Evolutionary conservation across 73 alveolate species (phyloP).

Genomic region (Paramecium primaurelia): DNA sequence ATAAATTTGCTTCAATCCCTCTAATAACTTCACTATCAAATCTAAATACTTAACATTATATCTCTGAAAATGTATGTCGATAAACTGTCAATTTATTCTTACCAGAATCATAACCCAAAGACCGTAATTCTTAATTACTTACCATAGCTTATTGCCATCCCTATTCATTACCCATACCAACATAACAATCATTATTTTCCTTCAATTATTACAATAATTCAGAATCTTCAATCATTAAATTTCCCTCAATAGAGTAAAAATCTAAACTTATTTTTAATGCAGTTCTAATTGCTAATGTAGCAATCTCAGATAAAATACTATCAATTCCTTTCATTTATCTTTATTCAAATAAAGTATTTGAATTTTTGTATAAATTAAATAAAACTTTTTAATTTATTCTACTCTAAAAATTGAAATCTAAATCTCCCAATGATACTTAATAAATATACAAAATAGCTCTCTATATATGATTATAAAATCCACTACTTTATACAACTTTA

Average conservation of each 20-base stretch:
- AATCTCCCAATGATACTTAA: background rate
- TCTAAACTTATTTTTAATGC: constrained; percentile 18
- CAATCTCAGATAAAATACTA: background rate
- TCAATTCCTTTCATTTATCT: background rate
- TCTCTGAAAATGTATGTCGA: background rate
- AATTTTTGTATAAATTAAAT: background rate
- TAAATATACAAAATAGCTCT: background rate
- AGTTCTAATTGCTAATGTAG: background rate
- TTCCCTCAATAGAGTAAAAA: background rate
- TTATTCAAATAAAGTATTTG: background rate
- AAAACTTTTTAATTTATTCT: background rate
- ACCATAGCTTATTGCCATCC: constrained; percentile 48
- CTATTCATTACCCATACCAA: constrained; percentile 53
- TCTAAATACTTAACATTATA: constrained; percentile 24
- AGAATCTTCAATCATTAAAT: background rate
- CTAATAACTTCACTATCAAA: constrained; percentile 53
- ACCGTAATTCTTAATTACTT: constrained; percentile 18
- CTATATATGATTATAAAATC: background rate
- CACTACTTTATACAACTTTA: background rate
- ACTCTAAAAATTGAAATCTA: background rate
- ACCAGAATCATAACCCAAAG: constrained; percentile 4
- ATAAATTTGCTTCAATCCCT: constrained; percentile 50
- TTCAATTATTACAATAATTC: background rate
- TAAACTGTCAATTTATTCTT: background rate
- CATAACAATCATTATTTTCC: background rate